These are phyloP conservation scores for Houttuynia cordata DNA, from an alignment of 164 flowering plant genomes.

Conservation along the genomic window DNA sequence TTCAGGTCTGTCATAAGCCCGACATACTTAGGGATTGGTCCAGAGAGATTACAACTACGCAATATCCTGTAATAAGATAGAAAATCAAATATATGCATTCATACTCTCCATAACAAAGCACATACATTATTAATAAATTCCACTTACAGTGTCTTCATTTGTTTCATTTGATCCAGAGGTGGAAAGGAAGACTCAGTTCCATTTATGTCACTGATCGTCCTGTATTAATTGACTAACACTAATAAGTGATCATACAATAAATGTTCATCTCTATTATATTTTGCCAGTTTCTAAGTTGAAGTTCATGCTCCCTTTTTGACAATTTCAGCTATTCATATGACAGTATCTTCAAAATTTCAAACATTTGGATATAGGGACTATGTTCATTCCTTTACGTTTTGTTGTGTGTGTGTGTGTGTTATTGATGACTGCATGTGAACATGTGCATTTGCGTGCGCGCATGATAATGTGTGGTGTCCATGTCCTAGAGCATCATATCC, in stretches of 20 bases:
- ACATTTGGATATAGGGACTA: no score
- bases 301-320: no score
- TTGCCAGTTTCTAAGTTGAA: no score
- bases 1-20: conserved; percentile 27
- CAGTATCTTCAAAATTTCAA: no score
- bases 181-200: conserved; percentile 44
- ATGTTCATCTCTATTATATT: neutral
- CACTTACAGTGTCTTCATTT: conserved; percentile 38
- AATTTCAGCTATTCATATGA: no score
- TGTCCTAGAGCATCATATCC: no score
- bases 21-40: conserved; percentile 42
- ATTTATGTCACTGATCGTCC: conserved; percentile 62
- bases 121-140: neutral
- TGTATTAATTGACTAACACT: conserved; percentile 13
- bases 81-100: neutral
- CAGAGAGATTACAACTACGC: conserved; percentile 52
- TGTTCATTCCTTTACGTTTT: no score
- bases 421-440: no score
- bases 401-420: no score
- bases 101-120: neutral
- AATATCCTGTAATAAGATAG: conserved; percentile 23
- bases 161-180: conserved; percentile 21
- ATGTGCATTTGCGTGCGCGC: no score
- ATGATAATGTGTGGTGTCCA: no score
- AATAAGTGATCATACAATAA: neutral